Evolutionary conservation across 192 early-diverging fungal genomes (phyloP).

Genomic region (Phycomyces blakesleeanus): DNA sequence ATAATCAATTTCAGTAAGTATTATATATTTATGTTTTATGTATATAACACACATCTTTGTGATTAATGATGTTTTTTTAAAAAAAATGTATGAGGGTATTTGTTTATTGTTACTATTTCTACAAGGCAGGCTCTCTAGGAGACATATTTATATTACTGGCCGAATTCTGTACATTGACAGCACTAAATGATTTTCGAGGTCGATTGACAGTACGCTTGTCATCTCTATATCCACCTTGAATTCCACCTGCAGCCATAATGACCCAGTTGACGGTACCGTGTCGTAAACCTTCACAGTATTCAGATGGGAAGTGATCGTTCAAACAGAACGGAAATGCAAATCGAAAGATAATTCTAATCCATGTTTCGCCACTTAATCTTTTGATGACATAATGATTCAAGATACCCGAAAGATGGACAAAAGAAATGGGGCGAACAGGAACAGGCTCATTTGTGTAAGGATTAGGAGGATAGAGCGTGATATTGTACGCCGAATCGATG

Average conservation of each 20-base stretch:
- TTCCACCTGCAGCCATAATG: constrained; percentile 26
- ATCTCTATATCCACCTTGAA: constrained; percentile 12
- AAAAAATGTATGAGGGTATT: no score
- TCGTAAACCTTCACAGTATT: constrained; percentile 42
- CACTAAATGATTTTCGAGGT: no score
- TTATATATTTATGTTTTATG: no score
- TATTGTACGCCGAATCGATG: constrained; percentile 45
- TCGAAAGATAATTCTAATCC: constrained; percentile 43
- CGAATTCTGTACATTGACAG: no score
- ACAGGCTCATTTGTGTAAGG: constrained; percentile 42
- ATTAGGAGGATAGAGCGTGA: constrained; percentile 52
- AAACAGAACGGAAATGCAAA: constrained; percentile 48
- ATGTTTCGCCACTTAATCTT: constrained; percentile 38
- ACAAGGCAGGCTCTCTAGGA: no score
- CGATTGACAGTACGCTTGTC: neutral
- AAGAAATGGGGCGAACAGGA: constrained; percentile 49
- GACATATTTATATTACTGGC: no score
- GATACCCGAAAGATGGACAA: constrained; percentile 49
- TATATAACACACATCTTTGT: no score
- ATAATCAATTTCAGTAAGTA: no score
- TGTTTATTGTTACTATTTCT: no score
- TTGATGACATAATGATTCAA: constrained; percentile 41
- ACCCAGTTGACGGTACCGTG: constrained; percentile 41
- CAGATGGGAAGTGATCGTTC: constrained; percentile 55
- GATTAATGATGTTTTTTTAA: no score